Base-by-base conservation (phyloP, 2,329 filamentous ascomycete species). In the Thelonectria blattea region DNA sequence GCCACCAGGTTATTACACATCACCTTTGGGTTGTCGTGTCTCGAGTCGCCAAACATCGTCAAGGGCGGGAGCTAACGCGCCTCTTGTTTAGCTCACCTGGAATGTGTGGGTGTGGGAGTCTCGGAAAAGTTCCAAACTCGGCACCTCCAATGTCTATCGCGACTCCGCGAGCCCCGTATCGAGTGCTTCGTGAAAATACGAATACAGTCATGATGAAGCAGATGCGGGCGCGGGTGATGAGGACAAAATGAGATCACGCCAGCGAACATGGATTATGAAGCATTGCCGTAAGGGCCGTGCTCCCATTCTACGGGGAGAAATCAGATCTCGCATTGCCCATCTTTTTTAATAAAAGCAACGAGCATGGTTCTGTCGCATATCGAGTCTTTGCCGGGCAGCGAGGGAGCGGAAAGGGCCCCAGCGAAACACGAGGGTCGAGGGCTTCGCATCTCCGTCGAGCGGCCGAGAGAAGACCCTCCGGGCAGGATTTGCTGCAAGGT, bases 401-500 rank as follows among this genome's bases (percentile, higher is more conserved):
- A 55, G 24, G 22, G 22, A 24, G 50, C 52, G 46, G 57, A 46
- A 55, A 47, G 39, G 52, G 52, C 20, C 20, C 57, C 42, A 52
- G 45, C 43, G 56, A 43, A 51, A 51, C 54, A 52, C 54, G 42
- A 56, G 52, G 57, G 54, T 60, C 52, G 53, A 42, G 60, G 56
- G 53, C 60, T 45, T 47, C 56, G 58, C 59, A 66, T 69, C 56
- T 34, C 51, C 34, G 34, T 37, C 34, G 27, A 37, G 34, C 56
- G 60, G 59, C 32, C 45, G 47, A 57, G 48, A 17, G 9, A 46
- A 46, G 42, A 41, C 52, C 52, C 34, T 39, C 37, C 22, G 12
- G 56, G 20, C 45, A 49, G 62, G 52, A 58, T 51, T 65, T 65
- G 57, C 65, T 62, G 63, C 64, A 66, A 56, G 59, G 63, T 54